These are phyloP conservation scores for Eucalyptus victrix DNA, from an alignment of 345 rosid species.

Conservation along the genomic window DNA sequence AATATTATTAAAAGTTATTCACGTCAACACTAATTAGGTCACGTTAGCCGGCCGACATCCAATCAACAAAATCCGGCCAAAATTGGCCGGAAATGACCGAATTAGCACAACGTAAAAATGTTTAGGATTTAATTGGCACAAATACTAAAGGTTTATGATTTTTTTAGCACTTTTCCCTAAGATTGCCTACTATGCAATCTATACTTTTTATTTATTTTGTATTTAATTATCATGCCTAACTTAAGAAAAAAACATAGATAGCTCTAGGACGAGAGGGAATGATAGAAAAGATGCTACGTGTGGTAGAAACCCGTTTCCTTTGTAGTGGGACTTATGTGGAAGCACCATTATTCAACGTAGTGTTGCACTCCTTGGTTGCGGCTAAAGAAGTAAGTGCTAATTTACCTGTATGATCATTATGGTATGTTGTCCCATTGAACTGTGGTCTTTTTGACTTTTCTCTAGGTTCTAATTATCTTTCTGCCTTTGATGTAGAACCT, in stretches of 20 bases:
- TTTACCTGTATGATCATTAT: not conserved
- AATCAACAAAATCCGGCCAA: too few relatives aligned
- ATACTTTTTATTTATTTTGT: too few relatives aligned
- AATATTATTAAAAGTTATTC: too few relatives aligned
- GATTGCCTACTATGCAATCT: too few relatives aligned
- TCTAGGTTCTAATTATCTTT: not conserved
- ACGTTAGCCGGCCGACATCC: too few relatives aligned
- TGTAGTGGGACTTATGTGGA: slow-evolving; percentile 17
- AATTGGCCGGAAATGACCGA: too few relatives aligned
- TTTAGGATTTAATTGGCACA: too few relatives aligned
- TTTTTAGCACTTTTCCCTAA: too few relatives aligned
- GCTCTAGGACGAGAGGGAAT: slow-evolving; percentile 77
- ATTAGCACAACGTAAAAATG: too few relatives aligned
- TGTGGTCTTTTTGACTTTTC: not conserved
- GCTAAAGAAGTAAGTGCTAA: slow-evolving; percentile 44
- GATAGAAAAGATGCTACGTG: slow-evolving; percentile 40
- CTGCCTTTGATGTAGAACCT: slow-evolving; percentile 28
- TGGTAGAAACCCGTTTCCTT: slow-evolving; percentile 31
- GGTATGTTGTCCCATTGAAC: not conserved
- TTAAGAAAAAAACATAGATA: not conserved
- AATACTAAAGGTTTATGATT: too few relatives aligned
- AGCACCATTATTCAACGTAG: slow-evolving; percentile 38
- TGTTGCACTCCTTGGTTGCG: slow-evolving; percentile 50
- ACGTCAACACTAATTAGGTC: too few relatives aligned
- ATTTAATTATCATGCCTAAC: too few relatives aligned